Conservation (phyloP, 208 protist genomes). For the Acanthamoeba healyi region DNA sequence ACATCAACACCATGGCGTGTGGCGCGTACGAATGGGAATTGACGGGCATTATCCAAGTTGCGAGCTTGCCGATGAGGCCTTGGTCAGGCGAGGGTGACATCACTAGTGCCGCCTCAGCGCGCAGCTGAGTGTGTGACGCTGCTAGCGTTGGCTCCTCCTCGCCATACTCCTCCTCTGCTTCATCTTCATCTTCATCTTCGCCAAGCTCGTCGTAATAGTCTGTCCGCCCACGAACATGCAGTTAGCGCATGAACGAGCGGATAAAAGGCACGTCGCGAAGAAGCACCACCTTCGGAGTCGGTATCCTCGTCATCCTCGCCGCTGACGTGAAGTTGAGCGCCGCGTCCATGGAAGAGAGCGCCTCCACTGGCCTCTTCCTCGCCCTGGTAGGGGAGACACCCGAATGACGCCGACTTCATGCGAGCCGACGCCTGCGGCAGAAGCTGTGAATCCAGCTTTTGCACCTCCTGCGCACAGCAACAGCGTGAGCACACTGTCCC, state of each 20-base stretch:
- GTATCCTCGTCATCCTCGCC: background rate
- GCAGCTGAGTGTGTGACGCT: background rate
- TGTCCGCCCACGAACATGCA: background rate
- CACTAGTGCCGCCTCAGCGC: background rate
- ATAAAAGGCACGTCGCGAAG: background rate
- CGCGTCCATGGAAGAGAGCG: background rate
- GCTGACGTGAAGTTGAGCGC: background rate
- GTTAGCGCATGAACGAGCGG: background rate
- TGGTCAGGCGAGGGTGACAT: constrained; percentile 25
- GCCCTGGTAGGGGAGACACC: constrained; percentile 32
- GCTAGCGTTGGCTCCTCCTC: background rate
- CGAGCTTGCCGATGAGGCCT: constrained; percentile 15
- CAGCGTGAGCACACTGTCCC: background rate
- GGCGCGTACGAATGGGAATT: background rate
- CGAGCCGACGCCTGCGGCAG: background rate
- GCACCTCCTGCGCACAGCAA: background rate
- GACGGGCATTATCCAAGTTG: background rate
- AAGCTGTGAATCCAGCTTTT: background rate
- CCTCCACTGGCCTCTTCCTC: background rate
- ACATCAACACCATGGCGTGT: background rate
- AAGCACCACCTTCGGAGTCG: background rate
- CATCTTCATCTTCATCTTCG: background rate
- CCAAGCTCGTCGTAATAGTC: background rate
- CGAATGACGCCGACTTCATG: background rate
- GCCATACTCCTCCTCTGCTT: background rate